These are phyloP conservation scores for Berberis vulgaris DNA, from an alignment of 164 flowering plant species.

Conservation along the genomic window DNA sequence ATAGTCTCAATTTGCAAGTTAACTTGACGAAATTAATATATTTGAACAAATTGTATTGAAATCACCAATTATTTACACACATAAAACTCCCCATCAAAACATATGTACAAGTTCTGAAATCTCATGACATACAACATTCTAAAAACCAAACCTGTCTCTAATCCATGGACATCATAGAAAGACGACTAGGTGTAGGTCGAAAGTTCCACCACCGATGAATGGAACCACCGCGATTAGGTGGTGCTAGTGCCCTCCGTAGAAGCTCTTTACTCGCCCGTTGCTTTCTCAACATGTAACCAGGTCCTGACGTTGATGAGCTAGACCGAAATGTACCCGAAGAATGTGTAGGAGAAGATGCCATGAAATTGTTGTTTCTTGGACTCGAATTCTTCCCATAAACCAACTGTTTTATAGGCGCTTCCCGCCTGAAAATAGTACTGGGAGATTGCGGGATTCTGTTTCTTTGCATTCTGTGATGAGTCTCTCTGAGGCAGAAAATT, in stretches of 20 bases:
- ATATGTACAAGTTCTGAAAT: too few relatives aligned
- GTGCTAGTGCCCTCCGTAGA: slow-evolving; percentile 7
- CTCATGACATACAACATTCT: not conserved
- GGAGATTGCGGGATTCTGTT: slow-evolving; percentile 3
- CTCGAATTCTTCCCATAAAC: not conserved
- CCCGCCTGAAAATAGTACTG: not conserved
- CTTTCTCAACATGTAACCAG: not conserved
- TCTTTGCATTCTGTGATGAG: slow-evolving; percentile 2
- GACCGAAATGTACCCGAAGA: not conserved
- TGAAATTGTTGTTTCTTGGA: not conserved
- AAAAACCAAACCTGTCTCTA: too few relatives aligned
- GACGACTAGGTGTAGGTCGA: slow-evolving; percentile 4
- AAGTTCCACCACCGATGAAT: slow-evolving; percentile 8
- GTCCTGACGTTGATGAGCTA: not conserved
- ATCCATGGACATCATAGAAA: not conserved
- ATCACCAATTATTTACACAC: too few relatives aligned
- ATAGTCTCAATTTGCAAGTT: too few relatives aligned
- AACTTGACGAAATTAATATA: too few relatives aligned
- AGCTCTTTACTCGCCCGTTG: not conserved
- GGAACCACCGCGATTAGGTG: not conserved
- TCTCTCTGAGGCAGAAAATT: not conserved
- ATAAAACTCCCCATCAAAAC: too few relatives aligned
- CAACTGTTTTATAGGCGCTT: not conserved
- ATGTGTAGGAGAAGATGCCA: not conserved
- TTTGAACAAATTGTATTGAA: too few relatives aligned